Percentiles rank a stretch among this genome's conserved stretches.
These are phyloP conservation scores for Pascua sp. DNA, from an alignment of 1,284 basidiomycete genomes.

Conservation along the genomic window DNA sequence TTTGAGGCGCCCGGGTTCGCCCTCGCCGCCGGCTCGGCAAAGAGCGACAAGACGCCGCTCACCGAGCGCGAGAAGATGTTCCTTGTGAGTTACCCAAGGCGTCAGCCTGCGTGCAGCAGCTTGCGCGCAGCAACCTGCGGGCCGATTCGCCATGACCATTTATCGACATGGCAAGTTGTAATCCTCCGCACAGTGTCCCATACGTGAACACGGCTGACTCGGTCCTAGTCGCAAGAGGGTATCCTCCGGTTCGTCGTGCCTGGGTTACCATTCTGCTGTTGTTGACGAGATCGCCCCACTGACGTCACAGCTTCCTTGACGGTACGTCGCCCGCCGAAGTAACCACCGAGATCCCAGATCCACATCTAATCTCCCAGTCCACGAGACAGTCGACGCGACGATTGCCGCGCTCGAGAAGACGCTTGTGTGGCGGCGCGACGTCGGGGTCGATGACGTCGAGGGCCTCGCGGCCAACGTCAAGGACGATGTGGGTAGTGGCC, in stretches of 20 bases:
- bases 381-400: constrained; percentile 2
- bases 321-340: not conserved
- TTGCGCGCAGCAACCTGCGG: too few species aligned
- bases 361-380: constrained; percentile 1
- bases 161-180: not conserved
- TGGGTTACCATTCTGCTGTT: too few species aligned
- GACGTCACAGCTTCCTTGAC: not conserved
- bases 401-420: constrained; percentile 28
- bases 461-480: constrained; percentile 27
- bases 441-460: constrained; percentile 35
- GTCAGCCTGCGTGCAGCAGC: too few species aligned
- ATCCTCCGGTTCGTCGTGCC: too few species aligned
- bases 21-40: constrained; percentile 19
- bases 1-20: constrained; percentile 21
- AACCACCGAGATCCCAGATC: not conserved
- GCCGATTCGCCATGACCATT: too few species aligned
- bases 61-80: constrained; percentile 41
- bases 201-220: too few species aligned
- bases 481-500: not conserved
- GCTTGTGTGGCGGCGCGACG: constrained; percentile 39
- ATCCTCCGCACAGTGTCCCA: too few species aligned
- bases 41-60: constrained; percentile 16
- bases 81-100: constrained; percentile 21
- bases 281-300: not conserved
- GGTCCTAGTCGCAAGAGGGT: too few species aligned